Evolutionary conservation across 805 yeast genomes (phyloP).

Genomic region (Candida lessepsii): DNA sequence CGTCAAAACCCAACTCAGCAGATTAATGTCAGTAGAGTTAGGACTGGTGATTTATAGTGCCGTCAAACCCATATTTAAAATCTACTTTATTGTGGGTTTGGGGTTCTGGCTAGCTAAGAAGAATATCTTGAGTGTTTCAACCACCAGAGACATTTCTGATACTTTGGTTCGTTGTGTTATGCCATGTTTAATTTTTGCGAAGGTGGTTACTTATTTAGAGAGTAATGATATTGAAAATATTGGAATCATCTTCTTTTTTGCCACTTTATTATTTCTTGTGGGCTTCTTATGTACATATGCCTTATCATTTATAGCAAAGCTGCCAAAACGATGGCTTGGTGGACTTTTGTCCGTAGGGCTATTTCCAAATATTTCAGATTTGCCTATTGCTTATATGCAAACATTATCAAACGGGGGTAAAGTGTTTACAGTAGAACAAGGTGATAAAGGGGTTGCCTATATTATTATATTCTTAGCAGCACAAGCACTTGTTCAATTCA

Average conservation of each 20-base stretch:
- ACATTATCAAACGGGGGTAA: slow-evolving; percentile 64
- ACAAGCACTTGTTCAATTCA: slow-evolving; percentile 67
- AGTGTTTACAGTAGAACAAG: slow-evolving; percentile 55
- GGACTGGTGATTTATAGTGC: slow-evolving; percentile 76
- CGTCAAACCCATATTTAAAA: slow-evolving; percentile 83
- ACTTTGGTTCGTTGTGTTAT: slow-evolving; percentile 65
- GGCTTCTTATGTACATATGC: slow-evolving; percentile 49
- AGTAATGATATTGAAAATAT: slow-evolving; percentile 67
- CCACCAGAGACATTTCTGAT: slow-evolving; percentile 67
- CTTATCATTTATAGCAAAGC: slow-evolving; percentile 49
- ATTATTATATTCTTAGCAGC: slow-evolving; percentile 73
- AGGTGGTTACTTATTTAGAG: slow-evolving; percentile 64
- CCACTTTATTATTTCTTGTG: slow-evolving; percentile 49
- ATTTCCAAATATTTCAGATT: slow-evolving; percentile 76
- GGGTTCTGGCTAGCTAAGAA: slow-evolving; percentile 65
- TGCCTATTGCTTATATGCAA: slow-evolving; percentile 81
- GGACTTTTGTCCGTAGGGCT: slow-evolving; percentile 72
- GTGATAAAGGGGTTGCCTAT: slow-evolving; percentile 78
- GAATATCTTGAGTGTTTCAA: slow-evolving; percentile 63
- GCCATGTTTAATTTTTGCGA: slow-evolving; percentile 75
- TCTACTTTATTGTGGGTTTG: slow-evolving; percentile 64
- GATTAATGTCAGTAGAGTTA: slow-evolving; percentile 30
- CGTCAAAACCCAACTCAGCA: too few relatives aligned
- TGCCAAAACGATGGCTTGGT: slow-evolving; percentile 74
- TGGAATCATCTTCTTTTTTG: slow-evolving; percentile 56